Conservation (phyloP, 2,329 filamentous ascomycete genomes). For the Arthrobotrys iridis region DNA sequence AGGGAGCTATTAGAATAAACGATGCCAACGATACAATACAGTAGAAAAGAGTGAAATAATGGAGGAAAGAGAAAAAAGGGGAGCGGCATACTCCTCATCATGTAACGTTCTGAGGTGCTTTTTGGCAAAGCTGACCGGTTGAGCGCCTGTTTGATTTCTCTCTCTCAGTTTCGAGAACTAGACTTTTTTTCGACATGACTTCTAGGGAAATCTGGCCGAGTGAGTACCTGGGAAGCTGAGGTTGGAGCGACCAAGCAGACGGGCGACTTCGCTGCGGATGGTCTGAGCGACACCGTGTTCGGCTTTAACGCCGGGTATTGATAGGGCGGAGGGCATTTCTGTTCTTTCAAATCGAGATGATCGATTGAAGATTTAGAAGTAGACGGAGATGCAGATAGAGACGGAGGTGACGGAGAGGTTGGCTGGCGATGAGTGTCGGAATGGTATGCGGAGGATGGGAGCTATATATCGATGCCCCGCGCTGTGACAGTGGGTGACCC, state of each 20-base stretch:
- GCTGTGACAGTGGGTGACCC: slow-evolving; percentile 8
- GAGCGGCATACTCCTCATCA: slow-evolving; percentile 72
- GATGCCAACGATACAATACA: not conserved
- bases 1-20: not conserved
- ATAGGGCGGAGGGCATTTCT: slow-evolving; percentile 56
- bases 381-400: not conserved
- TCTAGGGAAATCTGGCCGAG: not conserved
- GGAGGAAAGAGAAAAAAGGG: not conserved
- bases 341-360: not conserved
- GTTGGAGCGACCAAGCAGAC: slow-evolving; percentile 76
- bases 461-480: slow-evolving; percentile 26
- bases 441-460: not conserved
- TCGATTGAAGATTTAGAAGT: not conserved
- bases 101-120: slow-evolving; percentile 84
- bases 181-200: slow-evolving; percentile 15
- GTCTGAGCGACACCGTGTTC: slow-evolving; percentile 69
- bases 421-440: not conserved
- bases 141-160: slow-evolving; percentile 68
- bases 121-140: slow-evolving; percentile 90
- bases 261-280: slow-evolving; percentile 78
- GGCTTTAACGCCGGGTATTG: slow-evolving; percentile 73
- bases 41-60: not conserved
- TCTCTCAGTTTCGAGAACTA: too few species aligned
- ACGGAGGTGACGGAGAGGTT: not conserved
- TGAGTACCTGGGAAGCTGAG: slow-evolving; percentile 75